Percentiles rank a stretch among this genome's conserved stretches.
Evolutionary conservation across 1,284 basidiomycete genomes (phyloP).

Genomic region (Austroboletus rostrupii): DNA sequence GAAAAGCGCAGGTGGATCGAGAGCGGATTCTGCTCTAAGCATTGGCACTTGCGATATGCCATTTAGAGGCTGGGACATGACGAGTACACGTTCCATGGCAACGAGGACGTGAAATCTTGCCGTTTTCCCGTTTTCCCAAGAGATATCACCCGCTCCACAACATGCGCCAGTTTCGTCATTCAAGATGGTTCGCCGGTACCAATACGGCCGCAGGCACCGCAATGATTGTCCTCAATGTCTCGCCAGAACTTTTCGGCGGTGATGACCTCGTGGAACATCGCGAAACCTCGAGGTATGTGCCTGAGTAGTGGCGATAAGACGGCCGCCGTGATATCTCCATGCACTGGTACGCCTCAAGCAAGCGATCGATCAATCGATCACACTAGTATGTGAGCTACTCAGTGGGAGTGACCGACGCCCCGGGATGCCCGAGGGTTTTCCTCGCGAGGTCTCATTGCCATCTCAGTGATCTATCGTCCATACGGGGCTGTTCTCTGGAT

Average conservation of each 20-base stretch:
- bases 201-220: no score
- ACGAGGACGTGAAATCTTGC: no score
- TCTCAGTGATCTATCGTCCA: conserved; percentile 2
- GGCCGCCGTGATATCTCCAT: conserved; percentile 1
- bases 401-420: background rate
- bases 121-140: no score
- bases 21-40: no score
- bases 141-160: no score
- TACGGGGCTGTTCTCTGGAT: conserved; percentile 5
- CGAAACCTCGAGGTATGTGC: background rate
- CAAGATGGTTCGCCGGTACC: no score
- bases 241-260: background rate
- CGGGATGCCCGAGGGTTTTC: conserved; percentile 3
- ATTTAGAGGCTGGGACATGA: no score
- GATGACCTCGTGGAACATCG: background rate
- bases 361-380: conserved; percentile 1
- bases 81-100: no score
- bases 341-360: background rate
- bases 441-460: background rate
- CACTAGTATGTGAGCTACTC: background rate
- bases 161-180: no score
- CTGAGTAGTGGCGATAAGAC: background rate
- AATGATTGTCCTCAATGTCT: no score
- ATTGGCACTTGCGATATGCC: no score
- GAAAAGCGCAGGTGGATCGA: no score